A percentile compares a stretch with the other conserved stretches of the same genome.
These are phyloP conservation scores for Camillea tinctor DNA, from an alignment of 2,329 filamentous ascomycete genomes.

Conservation along the genomic window DNA sequence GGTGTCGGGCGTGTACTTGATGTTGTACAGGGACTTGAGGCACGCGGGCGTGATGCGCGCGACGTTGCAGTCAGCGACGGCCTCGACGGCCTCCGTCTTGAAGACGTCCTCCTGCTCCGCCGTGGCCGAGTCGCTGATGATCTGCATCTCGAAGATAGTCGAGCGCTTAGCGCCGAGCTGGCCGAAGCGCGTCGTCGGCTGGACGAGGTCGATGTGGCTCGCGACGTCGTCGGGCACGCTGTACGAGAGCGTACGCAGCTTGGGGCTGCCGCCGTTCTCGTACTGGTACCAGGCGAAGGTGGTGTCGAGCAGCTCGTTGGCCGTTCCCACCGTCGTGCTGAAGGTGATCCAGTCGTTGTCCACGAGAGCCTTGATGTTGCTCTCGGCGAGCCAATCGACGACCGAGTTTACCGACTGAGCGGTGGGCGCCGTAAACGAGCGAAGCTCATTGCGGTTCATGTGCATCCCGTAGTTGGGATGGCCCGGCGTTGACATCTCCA, in stretches of 20 bases:
- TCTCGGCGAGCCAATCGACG: constrained; percentile 43
- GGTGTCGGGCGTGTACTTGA: constrained; percentile 51
- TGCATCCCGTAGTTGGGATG: constrained; percentile 48
- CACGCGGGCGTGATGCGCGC: constrained; percentile 43
- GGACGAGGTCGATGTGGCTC: constrained; percentile 44
- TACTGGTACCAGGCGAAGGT: constrained; percentile 44
- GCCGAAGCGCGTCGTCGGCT: constrained; percentile 52
- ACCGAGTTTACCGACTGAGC: constrained; percentile 39
- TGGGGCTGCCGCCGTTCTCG: constrained; percentile 38
- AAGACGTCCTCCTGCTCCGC: constrained; percentile 18
- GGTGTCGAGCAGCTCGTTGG: constrained; percentile 47
- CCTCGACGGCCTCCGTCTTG: constrained; percentile 12
- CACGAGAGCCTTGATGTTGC: constrained; percentile 36
- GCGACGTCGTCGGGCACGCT: constrained; percentile 37
- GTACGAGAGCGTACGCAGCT: constrained; percentile 38
- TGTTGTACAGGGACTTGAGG: constrained; percentile 44
- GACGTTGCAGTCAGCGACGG: constrained; percentile 34
- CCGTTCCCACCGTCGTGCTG: constrained; percentile 37
- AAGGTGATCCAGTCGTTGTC: constrained; percentile 44
- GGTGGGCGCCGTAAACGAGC: constrained; percentile 46
- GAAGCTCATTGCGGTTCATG: constrained; percentile 47
- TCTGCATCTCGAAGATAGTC: constrained; percentile 30
- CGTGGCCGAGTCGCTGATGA: constrained; percentile 18
- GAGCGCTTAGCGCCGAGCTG: constrained; percentile 33
- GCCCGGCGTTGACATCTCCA: constrained; percentile 49